A percentile compares a stretch with the other conserved stretches of the same genome.
Evolutionary conservation across 192 early-diverging fungal genomes (phyloP).

Genomic region (Coemansia sp.): DNA sequence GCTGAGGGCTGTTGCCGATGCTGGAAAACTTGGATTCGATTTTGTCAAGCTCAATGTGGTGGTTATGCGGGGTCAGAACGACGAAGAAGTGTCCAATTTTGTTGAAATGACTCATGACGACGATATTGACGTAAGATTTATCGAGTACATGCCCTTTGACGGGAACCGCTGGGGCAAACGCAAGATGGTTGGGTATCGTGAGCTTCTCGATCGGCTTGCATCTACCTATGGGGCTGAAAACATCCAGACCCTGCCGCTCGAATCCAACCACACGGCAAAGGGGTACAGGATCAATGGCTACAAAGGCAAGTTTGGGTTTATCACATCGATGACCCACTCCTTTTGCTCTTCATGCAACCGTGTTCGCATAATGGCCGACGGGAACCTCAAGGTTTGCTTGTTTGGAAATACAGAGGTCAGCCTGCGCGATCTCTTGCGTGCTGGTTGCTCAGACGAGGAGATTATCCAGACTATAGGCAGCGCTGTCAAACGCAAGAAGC

Average conservation of each 20-base stretch:
- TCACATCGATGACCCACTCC: conserved; percentile 97
- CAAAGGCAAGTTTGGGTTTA: conserved; percentile 91
- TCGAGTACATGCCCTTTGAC: conserved; percentile 99
- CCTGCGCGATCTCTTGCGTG: conserved; percentile 77
- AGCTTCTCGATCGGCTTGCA: conserved; percentile 66
- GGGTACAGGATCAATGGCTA: conserved; percentile 77
- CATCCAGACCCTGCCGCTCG: conserved; percentile 67
- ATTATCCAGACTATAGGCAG: conserved; percentile 69
- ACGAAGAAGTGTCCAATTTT: conserved; percentile 80
- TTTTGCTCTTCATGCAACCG: conserved; percentile 96
- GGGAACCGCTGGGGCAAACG: conserved; percentile 88
- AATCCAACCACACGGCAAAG: conserved; percentile 79
- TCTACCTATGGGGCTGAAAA: conserved; percentile 54
- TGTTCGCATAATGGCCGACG: conserved; percentile 90
- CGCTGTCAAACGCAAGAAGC: conserved; percentile 88
- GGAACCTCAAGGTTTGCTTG: conserved; percentile 90
- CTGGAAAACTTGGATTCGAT: conserved; percentile 62
- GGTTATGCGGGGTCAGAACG: conserved; percentile 85
- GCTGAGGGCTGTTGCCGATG: conserved; percentile 72
- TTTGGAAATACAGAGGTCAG: conserved; percentile 93
- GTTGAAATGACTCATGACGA: conserved; percentile 80
- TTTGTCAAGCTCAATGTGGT: conserved; percentile 94
- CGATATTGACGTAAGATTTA: conserved; percentile 83
- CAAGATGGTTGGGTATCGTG: conserved; percentile 84
- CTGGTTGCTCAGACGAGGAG: conserved; percentile 61